Conservation (phyloP, 495 filamentous ascomycete genomes). For the Xylaria nigripes region DNA sequence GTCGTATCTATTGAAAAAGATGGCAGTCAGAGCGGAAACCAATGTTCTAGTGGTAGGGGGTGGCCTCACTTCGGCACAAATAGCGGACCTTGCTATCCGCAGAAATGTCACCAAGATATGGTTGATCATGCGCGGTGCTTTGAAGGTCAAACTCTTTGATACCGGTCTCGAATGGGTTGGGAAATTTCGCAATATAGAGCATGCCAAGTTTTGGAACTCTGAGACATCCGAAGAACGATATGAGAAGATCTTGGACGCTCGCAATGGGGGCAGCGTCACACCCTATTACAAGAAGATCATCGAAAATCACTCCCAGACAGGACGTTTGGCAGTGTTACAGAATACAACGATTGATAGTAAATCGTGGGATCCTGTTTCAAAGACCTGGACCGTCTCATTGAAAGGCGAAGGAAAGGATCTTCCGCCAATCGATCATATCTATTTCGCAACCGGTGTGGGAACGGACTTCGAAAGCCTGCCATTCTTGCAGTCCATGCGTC, state of each 20-base stretch:
- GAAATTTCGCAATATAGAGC: conserved; percentile 57
- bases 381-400: conserved; percentile 42
- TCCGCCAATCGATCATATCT: conserved; percentile 53
- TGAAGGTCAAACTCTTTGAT: conserved; percentile 59
- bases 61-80: conserved; percentile 53
- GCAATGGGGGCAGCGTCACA: conserved; percentile 55
- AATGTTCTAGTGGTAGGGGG: conserved; percentile 54
- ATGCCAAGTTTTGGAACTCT: conserved; percentile 54
- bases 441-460: conserved; percentile 53
- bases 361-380: conserved; percentile 26
- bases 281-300: conserved; percentile 49
- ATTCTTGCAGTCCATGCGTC: conserved; percentile 41
- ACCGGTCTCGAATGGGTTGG: conserved; percentile 56
- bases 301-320: conserved; percentile 37
- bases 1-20: conserved; percentile 17
- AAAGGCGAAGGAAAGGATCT: conserved; percentile 42
- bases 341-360: conserved; percentile 37
- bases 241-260: conserved; percentile 46
- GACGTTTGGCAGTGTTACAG: conserved; percentile 41
- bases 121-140: conserved; percentile 49
- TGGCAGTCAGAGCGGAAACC: conserved; percentile 37
- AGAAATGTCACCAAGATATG: conserved; percentile 47
- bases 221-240: conserved; percentile 52
- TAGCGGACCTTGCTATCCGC: conserved; percentile 47
- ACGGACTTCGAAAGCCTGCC: conserved; percentile 44